Conservation (phyloP, 164 flowering plant species). For the Kalanchoe fedtschenkoi region DNA sequence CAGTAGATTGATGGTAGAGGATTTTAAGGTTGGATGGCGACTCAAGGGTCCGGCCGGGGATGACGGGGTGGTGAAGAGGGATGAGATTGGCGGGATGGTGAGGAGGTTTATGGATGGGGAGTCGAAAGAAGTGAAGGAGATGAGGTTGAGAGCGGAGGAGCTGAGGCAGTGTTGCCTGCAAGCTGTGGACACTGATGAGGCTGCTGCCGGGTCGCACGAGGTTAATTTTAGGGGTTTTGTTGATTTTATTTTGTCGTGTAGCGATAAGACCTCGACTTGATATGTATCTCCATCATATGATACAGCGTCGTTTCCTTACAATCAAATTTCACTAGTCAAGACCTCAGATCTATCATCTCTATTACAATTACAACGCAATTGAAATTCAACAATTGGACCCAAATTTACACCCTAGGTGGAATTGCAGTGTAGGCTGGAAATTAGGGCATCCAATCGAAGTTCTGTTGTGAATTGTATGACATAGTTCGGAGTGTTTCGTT, state of each 20-base stretch:
- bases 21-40: constrained; percentile 35
- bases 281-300: no score
- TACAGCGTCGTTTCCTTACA: no score
- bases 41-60: constrained; percentile 7
- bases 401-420: no score
- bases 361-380: no score
- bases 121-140: constrained; percentile 13
- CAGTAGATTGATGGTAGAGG: constrained; percentile 32
- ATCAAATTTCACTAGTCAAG: no score
- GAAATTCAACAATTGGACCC: no score
- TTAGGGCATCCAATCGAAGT: no score
- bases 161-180: constrained; percentile 8
- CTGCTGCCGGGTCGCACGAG: constrained; percentile 20
- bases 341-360: no score
- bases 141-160: constrained; percentile 20
- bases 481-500: no score
- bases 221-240: constrained; percentile 18
- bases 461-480: no score
- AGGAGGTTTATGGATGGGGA: constrained; percentile 29
- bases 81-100: constrained; percentile 18
- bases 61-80: constrained; percentile 13
- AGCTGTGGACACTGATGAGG: constrained; percentile 19
- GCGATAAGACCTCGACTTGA: no score
- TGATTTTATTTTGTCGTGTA: background rate
- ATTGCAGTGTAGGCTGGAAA: no score